Evolutionary conservation across 2,329 filamentous ascomycete species (phyloP), one percentile per base, ranked within the genome.

Genomic region (Ambrosiella beaveri): DNA sequence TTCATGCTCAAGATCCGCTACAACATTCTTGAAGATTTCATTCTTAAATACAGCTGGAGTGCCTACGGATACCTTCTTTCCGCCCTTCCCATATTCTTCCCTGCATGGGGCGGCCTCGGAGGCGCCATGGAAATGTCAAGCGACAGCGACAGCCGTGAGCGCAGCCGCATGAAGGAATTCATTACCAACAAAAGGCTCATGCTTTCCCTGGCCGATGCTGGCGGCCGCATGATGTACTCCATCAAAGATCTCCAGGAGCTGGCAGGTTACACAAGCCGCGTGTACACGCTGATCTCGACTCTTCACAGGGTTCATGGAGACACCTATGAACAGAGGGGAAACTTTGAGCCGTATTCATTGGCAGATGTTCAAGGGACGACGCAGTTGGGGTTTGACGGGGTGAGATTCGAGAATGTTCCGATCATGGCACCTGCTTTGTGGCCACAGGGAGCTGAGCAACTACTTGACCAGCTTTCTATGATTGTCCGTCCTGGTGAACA

Each of bases 161-260:
- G 86, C 52, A 82, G 84, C 59, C 87, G 94, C 45, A 98, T 97
- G 88, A 93, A 94, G 72, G 88, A 95, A 39, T 98, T 98, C 71
- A 96, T 98, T 71, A 98, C 93, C 11, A 98, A 98, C 73, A 97
- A 98, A 71, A 83, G 93, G 3, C 82, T 98, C 44, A 97, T 98
- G 93, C 79, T 98, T 38, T 97, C 91, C 13, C 79, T 98, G 41
- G 93, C 93, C 8, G 93, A 98, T 70, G 93, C 93, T 1, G 93
- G 93, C 60, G 91, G 91, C 35, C 81, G 93, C 52, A 96, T 98
- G 88, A 98, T 98, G 93, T 98, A 98, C 74, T 93, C 87, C 62
- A 95, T 98, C 75, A 98, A 98, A 71, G 94, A 98, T 66, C 80
- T 98, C 40, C 90, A 90, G 1, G 93, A 98, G 68, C 76, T 98